These are phyloP conservation scores for Xylariaceae sp. DNA, from an alignment of 2,329 filamentous ascomycete genomes.

Conservation along the genomic window DNA sequence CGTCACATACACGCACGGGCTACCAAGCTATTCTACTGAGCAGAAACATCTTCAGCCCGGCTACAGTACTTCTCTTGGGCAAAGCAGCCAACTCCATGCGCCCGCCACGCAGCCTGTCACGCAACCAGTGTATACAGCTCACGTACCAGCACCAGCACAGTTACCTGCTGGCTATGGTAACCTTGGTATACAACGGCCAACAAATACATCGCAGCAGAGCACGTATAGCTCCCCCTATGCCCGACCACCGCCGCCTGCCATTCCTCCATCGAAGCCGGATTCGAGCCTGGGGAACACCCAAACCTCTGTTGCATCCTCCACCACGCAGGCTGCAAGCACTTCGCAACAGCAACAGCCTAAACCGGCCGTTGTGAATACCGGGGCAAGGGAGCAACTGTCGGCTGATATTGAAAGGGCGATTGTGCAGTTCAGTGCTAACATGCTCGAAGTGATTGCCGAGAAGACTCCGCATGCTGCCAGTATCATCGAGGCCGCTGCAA, in stretches of 20 bases:
- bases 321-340: constrained; percentile 15
- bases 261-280: constrained; percentile 25
- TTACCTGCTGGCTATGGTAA: constrained; percentile 26
- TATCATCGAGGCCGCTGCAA: constrained; percentile 31
- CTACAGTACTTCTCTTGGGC: constrained; percentile 21
- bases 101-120: constrained; percentile 22
- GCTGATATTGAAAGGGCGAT: constrained; percentile 31
- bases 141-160: constrained; percentile 30
- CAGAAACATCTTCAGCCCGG: constrained; percentile 23
- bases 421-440: constrained; percentile 29
- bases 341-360: constrained; percentile 15
- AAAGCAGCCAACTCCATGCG: constrained; percentile 23
- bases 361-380: constrained; percentile 7
- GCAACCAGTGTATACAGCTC: constrained; percentile 26
- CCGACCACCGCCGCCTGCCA: constrained; percentile 28
- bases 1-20: constrained; percentile 22
- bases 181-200: constrained; percentile 23
- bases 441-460: constrained; percentile 28
- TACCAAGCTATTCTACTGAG: constrained; percentile 24
- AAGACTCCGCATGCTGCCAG: constrained; percentile 27
- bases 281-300: constrained; percentile 18
- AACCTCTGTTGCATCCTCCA: constrained; percentile 18
- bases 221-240: constrained; percentile 33
- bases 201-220: constrained; percentile 27
- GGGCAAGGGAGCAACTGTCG: constrained; percentile 18